Conservation (phyloP, 169 alveolate genomes). For the Eimeria praecox region DNA sequence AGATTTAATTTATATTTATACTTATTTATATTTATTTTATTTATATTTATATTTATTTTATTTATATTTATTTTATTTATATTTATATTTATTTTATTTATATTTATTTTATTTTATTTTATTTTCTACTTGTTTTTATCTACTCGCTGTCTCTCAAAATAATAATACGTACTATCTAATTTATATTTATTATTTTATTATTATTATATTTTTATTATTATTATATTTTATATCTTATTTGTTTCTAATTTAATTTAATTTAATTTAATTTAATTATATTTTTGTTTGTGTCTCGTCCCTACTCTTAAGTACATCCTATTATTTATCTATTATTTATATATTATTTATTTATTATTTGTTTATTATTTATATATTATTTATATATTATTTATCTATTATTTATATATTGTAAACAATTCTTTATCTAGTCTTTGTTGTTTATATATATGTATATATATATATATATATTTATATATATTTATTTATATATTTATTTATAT, state of each 20-base stretch:
- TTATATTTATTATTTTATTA: not conserved
- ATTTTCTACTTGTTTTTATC: not conserved
- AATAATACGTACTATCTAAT: not conserved
- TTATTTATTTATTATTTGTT: too few relatives aligned
- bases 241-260: not conserved
- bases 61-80: not conserved
- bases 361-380: too few relatives aligned
- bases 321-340: not conserved
- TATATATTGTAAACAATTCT: not conserved
- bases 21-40: too few relatives aligned
- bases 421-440: not conserved
- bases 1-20: not conserved
- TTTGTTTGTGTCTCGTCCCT: too few relatives aligned
- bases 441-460: not conserved
- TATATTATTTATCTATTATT: not conserved
- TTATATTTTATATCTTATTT: not conserved
- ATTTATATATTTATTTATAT: not conserved
- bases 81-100: not conserved
- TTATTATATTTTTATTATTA: not conserved
- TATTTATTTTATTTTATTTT: not conserved
- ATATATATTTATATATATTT: not conserved
- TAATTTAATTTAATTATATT: not conserved
- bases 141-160: conserved; percentile 54
- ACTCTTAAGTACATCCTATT: too few relatives aligned
- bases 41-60: not conserved